Base-by-base conservation (phyloP, 257 asterid species). In the Dorcoceras hygrometricum region DNA sequence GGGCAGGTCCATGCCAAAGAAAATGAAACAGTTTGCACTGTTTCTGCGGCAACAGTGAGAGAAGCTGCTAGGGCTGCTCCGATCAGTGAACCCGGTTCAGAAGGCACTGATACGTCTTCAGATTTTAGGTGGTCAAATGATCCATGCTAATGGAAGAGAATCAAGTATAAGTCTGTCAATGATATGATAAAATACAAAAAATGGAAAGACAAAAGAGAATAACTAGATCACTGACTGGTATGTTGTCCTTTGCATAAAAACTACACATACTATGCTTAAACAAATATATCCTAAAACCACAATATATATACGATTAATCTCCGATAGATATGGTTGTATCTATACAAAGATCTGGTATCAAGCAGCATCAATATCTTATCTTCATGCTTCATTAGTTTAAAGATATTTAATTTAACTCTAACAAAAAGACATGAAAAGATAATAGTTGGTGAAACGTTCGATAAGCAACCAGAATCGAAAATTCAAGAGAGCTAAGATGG, bases 1-100 rank as follows among this genome's bases (percentile, higher is more conserved):
- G 97, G 89, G 76, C 99, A 90, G 66, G 89, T 91, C 97, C 97
- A 94, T 62, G 92, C 87, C 79, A 94, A 67, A 8, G 96, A 83
- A 75, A 94, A 94, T 59, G 96, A 82, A 59, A 86, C 89, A 23
- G 86, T 87, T 63, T 69, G 78, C 59, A 80, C 88, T 43, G 84
- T 60, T 71, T 66, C 81, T 39, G 95, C 83, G 60, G 95, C 95
- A 79, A 94, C 71, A 59, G 87, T 81, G 67, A 90, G 55, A 43
- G 97, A 85, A 69, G 97, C 95, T 66, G 99, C 94, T 73, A 94
- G 72, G 39, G 99, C 97, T 12, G 97, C 96, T 75, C 99, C 99
- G 71, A 84, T 74, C 57, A 75, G 69, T 34, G 96, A 79, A 69
- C 95, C 95, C 32, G 86, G 85, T 70, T 87, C 89, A 73, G 97